Percentiles rank a stretch among this genome's conserved stretches.
Evolutionary conservation across 257 asterid genomes (phyloP).

Genomic region (Rubia yunnanensis): DNA sequence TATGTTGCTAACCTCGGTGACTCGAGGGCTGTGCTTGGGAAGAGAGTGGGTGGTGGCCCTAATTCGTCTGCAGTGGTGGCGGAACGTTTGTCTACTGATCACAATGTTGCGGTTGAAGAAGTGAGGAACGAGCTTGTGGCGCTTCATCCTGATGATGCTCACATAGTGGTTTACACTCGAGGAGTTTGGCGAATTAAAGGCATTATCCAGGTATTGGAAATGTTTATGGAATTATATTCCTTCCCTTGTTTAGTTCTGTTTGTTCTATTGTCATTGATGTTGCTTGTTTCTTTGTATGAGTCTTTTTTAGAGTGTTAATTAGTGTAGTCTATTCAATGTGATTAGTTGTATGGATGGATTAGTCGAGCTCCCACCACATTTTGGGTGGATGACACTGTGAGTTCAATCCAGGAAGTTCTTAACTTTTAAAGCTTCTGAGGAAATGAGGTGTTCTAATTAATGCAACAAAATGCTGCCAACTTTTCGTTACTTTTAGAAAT

Average conservation of each 20-base stretch:
- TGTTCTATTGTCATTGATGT: neutral
- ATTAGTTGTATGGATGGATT: neutral
- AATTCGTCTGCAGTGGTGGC: conserved; percentile 22
- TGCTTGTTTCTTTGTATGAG: neutral
- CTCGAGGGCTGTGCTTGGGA: conserved; percentile 37
- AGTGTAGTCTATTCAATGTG: neutral
- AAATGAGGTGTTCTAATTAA: neutral
- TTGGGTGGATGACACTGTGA: neutral
- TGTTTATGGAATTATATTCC: neutral
- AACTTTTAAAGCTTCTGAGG: neutral
- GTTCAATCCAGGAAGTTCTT: neutral
- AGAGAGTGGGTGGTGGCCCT: conserved; percentile 15
- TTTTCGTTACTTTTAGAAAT: neutral
- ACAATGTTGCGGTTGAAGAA: conserved; percentile 32
- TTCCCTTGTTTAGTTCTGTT: neutral
- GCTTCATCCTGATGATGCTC: conserved; percentile 38
- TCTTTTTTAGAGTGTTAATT: neutral
- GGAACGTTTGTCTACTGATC: conserved; percentile 32
- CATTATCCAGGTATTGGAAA: conserved; percentile 28
- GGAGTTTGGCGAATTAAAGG: conserved; percentile 45
- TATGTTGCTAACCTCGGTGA: conserved; percentile 39
- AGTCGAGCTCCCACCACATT: neutral
- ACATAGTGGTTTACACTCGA: conserved; percentile 25
- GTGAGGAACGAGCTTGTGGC: conserved; percentile 39
- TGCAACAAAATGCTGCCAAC: neutral